Evolutionary conservation across 306 rosid genomes (phyloP).

Genomic region (Acmispon strigosus): DNA sequence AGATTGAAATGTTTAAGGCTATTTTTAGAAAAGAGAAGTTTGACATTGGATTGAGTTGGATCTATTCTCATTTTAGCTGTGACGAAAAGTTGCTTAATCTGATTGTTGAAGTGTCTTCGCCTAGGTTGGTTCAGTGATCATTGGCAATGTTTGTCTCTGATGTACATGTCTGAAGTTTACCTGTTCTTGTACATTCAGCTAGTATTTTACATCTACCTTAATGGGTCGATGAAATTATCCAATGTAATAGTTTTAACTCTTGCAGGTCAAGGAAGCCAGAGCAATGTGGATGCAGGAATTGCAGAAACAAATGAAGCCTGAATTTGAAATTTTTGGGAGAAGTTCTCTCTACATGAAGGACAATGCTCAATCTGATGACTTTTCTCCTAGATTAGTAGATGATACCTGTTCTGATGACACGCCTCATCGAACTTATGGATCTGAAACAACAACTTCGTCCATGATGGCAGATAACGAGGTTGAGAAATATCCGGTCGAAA

Average conservation of each 20-base stretch:
- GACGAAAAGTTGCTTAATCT: background rate
- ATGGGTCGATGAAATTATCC: slow-evolving; percentile 7
- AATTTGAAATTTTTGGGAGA: slow-evolving; percentile 44
- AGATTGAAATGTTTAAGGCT: background rate
- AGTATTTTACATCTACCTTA: background rate
- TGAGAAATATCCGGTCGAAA: slow-evolving; percentile 46
- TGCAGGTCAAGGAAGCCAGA: slow-evolving; percentile 81
- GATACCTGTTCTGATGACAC: slow-evolving; percentile 40
- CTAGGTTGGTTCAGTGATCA: slow-evolving; percentile 5
- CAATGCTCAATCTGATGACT: slow-evolving; percentile 38
- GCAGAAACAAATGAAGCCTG: slow-evolving; percentile 59
- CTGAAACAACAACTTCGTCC: slow-evolving; percentile 35
- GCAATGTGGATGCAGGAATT: slow-evolving; percentile 92
- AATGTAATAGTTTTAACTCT: slow-evolving; percentile 19
- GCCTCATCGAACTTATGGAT: slow-evolving; percentile 28
- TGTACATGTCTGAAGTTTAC: background rate
- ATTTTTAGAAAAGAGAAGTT: background rate
- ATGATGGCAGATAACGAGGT: slow-evolving; percentile 36
- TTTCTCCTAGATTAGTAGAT: slow-evolving; percentile 28
- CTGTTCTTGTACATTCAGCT: background rate
- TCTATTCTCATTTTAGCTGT: background rate
- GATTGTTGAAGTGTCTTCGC: background rate
- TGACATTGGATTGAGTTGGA: background rate
- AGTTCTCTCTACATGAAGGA: slow-evolving; percentile 37
- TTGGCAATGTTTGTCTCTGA: background rate